Evolutionary conservation across 1,284 basidiomycete species (phyloP).

Genomic region (Ceratobasidium theobromae): DNA sequence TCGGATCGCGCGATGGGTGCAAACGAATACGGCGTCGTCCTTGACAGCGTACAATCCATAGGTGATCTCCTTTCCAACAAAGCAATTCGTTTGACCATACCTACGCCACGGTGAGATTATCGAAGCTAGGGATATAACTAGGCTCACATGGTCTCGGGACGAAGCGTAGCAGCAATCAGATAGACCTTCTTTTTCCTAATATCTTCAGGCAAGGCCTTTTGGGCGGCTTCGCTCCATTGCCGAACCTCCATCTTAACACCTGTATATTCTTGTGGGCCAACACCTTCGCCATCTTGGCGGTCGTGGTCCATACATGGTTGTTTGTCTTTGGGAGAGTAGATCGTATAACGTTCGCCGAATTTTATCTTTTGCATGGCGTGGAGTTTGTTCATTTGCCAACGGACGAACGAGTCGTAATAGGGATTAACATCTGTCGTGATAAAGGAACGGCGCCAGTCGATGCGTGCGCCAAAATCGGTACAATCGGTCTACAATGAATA

Average conservation of each 20-base stretch:
- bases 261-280: conserved; percentile 97
- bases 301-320: conserved; percentile 99
- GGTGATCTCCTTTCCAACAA: conserved; percentile 87
- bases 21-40: conserved; percentile 78
- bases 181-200: conserved; percentile 78
- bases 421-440: conserved; percentile 95
- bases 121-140: conserved; percentile 37
- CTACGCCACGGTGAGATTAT: conserved; percentile 46
- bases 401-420: conserved; percentile 96
- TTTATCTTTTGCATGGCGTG: conserved; percentile 87
- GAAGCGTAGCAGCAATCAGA: conserved; percentile 92
- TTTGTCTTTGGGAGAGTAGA: conserved; percentile 99
- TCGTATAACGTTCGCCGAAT: conserved; percentile 98
- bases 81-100: conserved; percentile 99
- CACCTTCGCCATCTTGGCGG: conserved; percentile 90
- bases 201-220: conserved; percentile 58
- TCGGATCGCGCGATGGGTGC: conserved; percentile 87
- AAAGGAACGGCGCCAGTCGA: conserved; percentile 97
- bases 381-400: conserved; percentile 98
- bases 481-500: conserved; percentile 65
- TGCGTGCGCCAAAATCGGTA: conserved; percentile 84
- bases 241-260: conserved; percentile 93
- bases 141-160: conserved; percentile 94
- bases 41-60: conserved; percentile 91
- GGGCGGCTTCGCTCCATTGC: conserved; percentile 68